Conservation (phyloP, 495 filamentous ascomycete species). For the Lasiosphaeria miniovina region DNA sequence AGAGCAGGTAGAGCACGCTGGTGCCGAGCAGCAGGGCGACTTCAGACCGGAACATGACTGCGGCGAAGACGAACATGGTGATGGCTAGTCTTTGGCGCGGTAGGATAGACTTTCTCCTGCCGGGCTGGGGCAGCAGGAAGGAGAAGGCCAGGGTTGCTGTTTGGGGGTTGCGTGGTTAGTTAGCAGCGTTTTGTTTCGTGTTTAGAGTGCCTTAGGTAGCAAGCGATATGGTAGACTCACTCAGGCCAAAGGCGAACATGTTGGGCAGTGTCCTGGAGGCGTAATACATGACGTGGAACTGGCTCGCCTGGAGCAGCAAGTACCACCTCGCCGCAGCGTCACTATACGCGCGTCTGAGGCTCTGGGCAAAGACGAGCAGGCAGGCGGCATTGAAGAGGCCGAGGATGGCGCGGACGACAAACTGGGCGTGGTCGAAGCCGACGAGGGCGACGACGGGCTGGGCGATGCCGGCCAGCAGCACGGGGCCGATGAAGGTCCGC, state of each 20-base stretch:
- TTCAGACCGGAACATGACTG: conserved; percentile 86
- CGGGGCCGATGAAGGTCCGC: conserved; percentile 80
- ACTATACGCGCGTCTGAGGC: conserved; percentile 68
- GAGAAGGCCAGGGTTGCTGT: conserved; percentile 66
- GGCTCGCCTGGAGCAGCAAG: conserved; percentile 72
- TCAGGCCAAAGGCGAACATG: conserved; percentile 89
- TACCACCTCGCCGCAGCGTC: conserved; percentile 74
- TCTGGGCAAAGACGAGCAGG: conserved; percentile 60
- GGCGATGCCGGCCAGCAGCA: conserved; percentile 65
- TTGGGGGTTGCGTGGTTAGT: background rate
- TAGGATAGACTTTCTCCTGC: conserved; percentile 23
- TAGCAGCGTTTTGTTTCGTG: conserved; percentile 1
- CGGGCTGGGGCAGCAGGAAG: conserved; percentile 59
- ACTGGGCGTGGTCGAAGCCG: conserved; percentile 45
- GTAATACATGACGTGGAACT: conserved; percentile 94
- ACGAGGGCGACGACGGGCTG: conserved; percentile 56
- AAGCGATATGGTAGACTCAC: conserved; percentile 38
- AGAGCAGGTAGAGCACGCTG: conserved; percentile 55
- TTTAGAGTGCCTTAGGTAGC: background rate
- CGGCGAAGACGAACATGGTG: conserved; percentile 73
- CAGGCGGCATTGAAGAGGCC: conserved; percentile 73
- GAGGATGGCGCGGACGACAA: conserved; percentile 69
- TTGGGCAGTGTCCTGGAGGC: conserved; percentile 91
- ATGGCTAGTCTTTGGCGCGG: conserved; percentile 56
- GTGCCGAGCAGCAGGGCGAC: conserved; percentile 73